A percentile compares a stretch with the other conserved stretches of the same genome.
Evolutionary conservation across 78 protist species (phyloP).

Genomic region (Bigelowiella natans): DNA sequence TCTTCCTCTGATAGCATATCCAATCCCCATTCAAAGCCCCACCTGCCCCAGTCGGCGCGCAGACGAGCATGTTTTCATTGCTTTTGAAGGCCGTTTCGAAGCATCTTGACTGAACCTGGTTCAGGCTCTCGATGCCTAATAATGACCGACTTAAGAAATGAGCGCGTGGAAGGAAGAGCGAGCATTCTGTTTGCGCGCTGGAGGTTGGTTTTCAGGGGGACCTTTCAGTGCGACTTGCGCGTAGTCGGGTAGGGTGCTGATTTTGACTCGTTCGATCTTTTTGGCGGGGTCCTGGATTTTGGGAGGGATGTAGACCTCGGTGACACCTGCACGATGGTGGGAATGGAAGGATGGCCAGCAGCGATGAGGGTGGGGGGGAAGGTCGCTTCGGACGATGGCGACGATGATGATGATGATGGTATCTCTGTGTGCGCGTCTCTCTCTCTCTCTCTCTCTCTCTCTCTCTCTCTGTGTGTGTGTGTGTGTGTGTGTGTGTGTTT

Average conservation of each 20-base stretch:
- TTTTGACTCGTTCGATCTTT: neutral
- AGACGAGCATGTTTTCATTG: slow-evolving; percentile 78
- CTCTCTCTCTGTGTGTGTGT: neutral
- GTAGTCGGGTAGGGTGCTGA: neutral
- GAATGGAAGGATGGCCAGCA: neutral
- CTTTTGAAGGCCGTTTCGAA: slow-evolving; percentile 53
- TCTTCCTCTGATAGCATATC: too few relatives aligned
- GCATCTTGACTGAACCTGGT: slow-evolving; percentile 60
- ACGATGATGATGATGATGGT: too few relatives aligned
- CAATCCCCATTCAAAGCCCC: too few relatives aligned
- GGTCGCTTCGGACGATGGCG: neutral
- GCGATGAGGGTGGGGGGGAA: neutral
- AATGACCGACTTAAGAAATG: too few relatives aligned
- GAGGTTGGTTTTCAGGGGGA: too few relatives aligned
- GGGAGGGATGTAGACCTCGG: neutral
- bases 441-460: neutral
- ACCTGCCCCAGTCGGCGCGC: slow-evolving; percentile 98
- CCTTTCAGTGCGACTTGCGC: neutral
- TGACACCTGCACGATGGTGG: neutral
- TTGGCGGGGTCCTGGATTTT: neutral
- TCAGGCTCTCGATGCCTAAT: slow-evolving; percentile 39
- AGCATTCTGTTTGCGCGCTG: too few relatives aligned
- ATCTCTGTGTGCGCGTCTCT: too few relatives aligned
- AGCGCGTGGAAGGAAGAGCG: too few relatives aligned
- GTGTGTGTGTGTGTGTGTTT: neutral